These are phyloP conservation scores for Oryza nivara DNA, from an alignment of 176 grass and related monocot species.

Conservation along the genomic window DNA sequence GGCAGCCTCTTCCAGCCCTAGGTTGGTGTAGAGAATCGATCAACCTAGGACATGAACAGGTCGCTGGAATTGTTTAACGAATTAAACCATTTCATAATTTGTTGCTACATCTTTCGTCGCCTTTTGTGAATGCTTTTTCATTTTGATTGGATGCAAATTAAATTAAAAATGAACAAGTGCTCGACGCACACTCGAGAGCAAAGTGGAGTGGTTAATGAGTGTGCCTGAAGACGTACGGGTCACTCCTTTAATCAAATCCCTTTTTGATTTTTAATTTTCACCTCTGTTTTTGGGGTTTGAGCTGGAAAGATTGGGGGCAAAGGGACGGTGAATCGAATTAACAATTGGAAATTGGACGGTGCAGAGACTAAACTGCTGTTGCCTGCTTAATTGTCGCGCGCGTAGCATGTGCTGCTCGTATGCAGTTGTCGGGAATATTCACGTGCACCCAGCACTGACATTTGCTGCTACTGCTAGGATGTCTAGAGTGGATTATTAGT, in stretches of 20 bases:
- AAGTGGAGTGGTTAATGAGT: conserved; percentile 16
- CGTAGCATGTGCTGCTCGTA: neutral
- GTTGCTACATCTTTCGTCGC: neutral
- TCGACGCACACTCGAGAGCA: neutral
- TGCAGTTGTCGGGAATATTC: conserved; percentile 30
- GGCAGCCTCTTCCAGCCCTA: neutral
- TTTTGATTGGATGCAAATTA: conserved; percentile 2
- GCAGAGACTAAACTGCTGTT: neutral
- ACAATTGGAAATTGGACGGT: conserved; percentile 3
- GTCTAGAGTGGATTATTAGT: no score
- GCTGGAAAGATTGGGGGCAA: conserved; percentile 15
- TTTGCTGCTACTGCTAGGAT: no score
- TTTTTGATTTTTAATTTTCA: neutral
- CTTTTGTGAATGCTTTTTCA: conserved; percentile 27
- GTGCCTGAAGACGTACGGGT: neutral
- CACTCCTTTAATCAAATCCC: neutral
- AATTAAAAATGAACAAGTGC: neutral
- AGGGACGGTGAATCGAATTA: conserved; percentile 6
- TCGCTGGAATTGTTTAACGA: neutral
- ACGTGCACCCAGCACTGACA: neutral
- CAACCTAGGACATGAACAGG: conserved; percentile 5
- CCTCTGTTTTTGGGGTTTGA: neutral
- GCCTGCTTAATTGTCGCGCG: neutral
- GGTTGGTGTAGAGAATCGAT: conserved; percentile 13
- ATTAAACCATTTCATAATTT: neutral